Evolutionary conservation across 106 monocot species (phyloP), one percentile per base, ranked within the genome.

Genomic region (Agapanthus africanus): DNA sequence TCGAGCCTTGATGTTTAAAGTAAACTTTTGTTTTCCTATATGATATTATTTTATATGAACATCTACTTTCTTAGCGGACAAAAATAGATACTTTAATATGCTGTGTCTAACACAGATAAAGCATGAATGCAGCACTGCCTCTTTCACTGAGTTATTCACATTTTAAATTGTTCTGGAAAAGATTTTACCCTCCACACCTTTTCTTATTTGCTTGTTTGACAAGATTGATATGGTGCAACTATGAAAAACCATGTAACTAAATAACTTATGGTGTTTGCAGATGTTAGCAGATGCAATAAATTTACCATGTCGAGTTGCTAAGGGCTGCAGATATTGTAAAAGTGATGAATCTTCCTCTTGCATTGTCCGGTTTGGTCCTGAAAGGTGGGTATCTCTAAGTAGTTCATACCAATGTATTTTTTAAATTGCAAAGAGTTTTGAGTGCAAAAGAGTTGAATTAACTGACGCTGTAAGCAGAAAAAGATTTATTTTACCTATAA

Each of bases 271-370:
- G 16, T 44, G 10, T 33, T 31, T 40, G 33, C 67, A 95, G 95
- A 82, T 91, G 60, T 73, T 97, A 35, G 97, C 97, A 34, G 97
- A 97, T 51, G 63, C 80, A 25, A 80, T 97, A 26, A 87, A 87
- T 77, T 62, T 97, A 65, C 97, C 91, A 62, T 97, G 97, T 62
- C 85, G 97, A 77, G 76, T 97, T 57, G 91, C 81, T 21, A 97
- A 87, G 70, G 97, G 97, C 7, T 97, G 97, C 67, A 92, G 77
- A 72, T 88, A 92, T 65, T 97, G 97, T 70, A 86, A 82, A 70
- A 69, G 69, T 32, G 85, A 89, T 67, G 79, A 87, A 82, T 81
- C 89, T 71, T 82, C 89, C 31, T 92, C 97, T 22, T 97, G 97
- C 62, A 77, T 97, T 15, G 91, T 97, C 59, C 86, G 80, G 39